Conservation (phyloP, 768 basidiomycete species). For the Dacryopinax primogenitus region DNA sequence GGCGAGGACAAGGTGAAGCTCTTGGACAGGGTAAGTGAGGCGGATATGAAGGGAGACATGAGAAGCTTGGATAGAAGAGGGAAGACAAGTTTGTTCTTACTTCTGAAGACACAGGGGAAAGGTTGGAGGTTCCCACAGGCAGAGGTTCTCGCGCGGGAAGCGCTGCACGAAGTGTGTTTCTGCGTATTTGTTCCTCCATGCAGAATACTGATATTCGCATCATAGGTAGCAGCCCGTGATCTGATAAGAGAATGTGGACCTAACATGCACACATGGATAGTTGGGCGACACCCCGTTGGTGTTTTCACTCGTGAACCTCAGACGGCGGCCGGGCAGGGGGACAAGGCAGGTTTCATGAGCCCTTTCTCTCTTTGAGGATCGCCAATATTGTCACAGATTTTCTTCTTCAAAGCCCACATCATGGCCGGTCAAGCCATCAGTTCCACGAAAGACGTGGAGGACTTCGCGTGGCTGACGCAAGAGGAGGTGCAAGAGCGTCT, state of each 20-base stretch:
- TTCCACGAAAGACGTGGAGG: constrained; percentile 44
- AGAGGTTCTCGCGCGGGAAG: constrained; percentile 45
- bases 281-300: constrained; percentile 80
- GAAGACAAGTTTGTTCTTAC: constrained; percentile 77
- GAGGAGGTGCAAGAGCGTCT: constrained; percentile 68
- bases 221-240: constrained; percentile 60
- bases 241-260: constrained; percentile 60
- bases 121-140: constrained; percentile 77
- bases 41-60: constrained; percentile 48
- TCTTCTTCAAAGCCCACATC: constrained; percentile 91
- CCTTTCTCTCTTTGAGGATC: too few species aligned
- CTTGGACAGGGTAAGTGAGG: constrained; percentile 46
- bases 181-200: neutral
- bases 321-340: constrained; percentile 13
- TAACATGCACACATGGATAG: constrained; percentile 87
- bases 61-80: constrained; percentile 71
- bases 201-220: constrained; percentile 21
- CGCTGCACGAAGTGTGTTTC: constrained; percentile 58
- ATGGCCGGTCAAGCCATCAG: constrained; percentile 65
- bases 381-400: constrained; percentile 43
- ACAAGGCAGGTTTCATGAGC: constrained; percentile 14
- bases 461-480: constrained; percentile 92
- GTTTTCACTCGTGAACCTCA: constrained; percentile 43
- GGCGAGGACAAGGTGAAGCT: constrained; percentile 30
- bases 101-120: constrained; percentile 45